Evolutionary conservation across 108 stramenopile species (phyloP), one percentile per base, ranked within the genome.

Genomic region (Bacterosira constricta): DNA sequence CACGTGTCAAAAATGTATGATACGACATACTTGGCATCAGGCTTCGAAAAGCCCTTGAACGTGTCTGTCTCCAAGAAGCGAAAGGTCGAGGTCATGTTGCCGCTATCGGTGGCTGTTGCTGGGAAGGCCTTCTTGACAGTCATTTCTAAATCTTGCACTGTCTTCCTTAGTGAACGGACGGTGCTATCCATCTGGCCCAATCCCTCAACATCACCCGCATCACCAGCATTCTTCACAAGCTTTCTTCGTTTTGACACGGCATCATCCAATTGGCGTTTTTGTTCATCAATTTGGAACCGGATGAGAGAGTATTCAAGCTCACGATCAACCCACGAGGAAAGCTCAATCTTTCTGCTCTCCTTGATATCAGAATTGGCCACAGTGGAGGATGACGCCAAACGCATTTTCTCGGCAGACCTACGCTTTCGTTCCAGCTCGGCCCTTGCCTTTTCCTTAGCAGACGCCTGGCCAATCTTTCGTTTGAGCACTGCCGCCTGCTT

Each of bases 401-500:
- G 66, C 75, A 68, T 55, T 17, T 56, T 61, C 41, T 69, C 75
- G 2, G 67, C 75, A 9, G 45, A 60, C 36, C 57, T 55, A 20
- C 60, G 55, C 42, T 77, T 77, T 35, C 53, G 62, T 36, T 78
- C 68, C 38, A 58, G 41, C 26, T 74, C 67, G 4, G 59, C 46
- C 44, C 77, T 42, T 42, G 63, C 64, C 29, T 78, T 65, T 35
- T 85, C 81, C 53, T 74, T 79, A 4, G 60, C 73, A 10, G 64
- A 63, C n/a, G 73, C 61, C 26, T 79, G 54, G 46, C 74, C 76
- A 6, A 81, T 76, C 60, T 88, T 88, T n/a, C 85, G 38, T 27
- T 77, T 75, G 41, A 88, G 51, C 15, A 85, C 87, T 1, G 49
- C 63, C 1, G 81, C 82, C 69, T 88, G 87, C 34, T 73, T 80